Evolutionary conservation across 2,329 filamentous ascomycete genomes (phyloP), one percentile per base, ranked within the genome.

Genomic region (Thielaviopsis euricoi): DNA sequence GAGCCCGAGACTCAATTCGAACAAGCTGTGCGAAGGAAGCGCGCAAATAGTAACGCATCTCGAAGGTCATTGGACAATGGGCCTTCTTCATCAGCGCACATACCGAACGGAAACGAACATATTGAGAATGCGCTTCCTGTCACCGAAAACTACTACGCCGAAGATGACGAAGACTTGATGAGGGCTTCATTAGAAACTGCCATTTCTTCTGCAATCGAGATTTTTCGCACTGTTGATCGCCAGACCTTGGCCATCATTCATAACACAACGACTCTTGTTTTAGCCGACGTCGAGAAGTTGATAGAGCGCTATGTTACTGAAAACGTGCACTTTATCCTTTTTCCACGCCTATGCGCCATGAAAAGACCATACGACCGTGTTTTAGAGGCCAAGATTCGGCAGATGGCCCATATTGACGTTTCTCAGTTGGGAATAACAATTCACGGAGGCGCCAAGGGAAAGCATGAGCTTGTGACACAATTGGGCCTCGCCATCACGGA

Each of bases 301-400:
- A 96, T 98, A 63, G 93, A 98, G 70, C 84, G 89, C 53, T 96
- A 98, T 70, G 83, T 98, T 49, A 82, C 88, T 0, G 93, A 97
- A 67, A 91, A 95, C 68, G 82, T 97, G 6, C 91, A 98, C 64
- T 85, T 91, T 65, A 78, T 94, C 26, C 74, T 98, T 10, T 98
- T 95, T 66, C 87, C 90, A 0, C 81, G 86, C 52, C 73, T 98
- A 22, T 88, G 84, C 67, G 78, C 82, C 2, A 81, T 94, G 63
- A 87, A 89, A 63, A 79, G 86, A 55, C 76, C 82, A 0, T 90
- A 96, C 63, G 93, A 98, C 66, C 74, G 86, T 9, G 89, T 96
- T 64, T 75, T 98, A 6, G 91, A 97, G 67, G 81, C 83, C 25
- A 89, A 93, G 66, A 93, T 96, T 58, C 82, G 87, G 49, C 88